These are phyloP conservation scores for Rhipidocladum racemiflorum DNA, from an alignment of 176 grass and related monocot species.

Conservation along the genomic window DNA sequence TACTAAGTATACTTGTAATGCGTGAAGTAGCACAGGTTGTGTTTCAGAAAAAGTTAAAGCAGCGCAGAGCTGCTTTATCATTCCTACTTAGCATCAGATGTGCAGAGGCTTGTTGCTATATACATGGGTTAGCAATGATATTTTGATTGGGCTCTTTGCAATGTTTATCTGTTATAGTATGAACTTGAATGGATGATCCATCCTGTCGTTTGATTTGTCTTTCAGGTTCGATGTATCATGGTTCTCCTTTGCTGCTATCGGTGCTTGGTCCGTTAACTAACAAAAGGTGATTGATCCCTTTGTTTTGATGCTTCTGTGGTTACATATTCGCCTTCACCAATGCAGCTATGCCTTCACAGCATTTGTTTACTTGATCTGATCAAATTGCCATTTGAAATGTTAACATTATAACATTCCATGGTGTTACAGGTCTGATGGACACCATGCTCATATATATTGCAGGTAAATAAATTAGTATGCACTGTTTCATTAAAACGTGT, in stretches of 20 bases:
- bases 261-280: slow-evolving; percentile 71
- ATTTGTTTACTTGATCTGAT: not conserved
- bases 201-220: slow-evolving; percentile 17
- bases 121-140: not conserved
- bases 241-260: slow-evolving; percentile 79
- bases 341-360: not conserved
- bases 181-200: not conserved
- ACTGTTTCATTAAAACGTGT: not conserved
- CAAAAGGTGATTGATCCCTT: slow-evolving; percentile 50
- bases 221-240: slow-evolving; percentile 97
- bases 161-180: slow-evolving; percentile 2
- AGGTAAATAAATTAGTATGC: slow-evolving; percentile 49
- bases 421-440: slow-evolving; percentile 56
- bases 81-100: not conserved
- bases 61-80: not conserved
- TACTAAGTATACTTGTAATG: not conserved
- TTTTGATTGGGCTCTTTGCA: slow-evolving; percentile 7
- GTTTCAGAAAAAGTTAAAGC: not conserved
- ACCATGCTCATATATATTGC: slow-evolving; percentile 61
- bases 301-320: not conserved
- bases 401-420: slow-evolving; percentile 30
- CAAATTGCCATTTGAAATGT: not conserved
- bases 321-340: not conserved
- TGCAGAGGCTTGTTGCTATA: not conserved
- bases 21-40: not conserved